Base-by-base conservation (phyloP, 78 protist genomes). In the Dictyostelium purpureum region DNA sequence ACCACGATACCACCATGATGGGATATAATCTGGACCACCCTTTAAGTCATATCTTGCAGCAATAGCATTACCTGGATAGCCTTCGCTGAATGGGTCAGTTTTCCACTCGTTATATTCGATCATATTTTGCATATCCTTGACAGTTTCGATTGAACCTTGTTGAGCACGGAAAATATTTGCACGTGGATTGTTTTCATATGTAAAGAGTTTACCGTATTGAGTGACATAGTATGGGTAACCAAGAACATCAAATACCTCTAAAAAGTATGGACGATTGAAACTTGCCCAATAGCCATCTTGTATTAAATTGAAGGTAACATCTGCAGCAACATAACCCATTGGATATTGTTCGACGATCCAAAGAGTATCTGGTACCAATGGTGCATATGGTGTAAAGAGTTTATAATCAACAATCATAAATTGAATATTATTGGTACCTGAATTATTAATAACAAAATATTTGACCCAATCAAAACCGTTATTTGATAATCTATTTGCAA, bases 281-380 rank as follows among this genome's bases (percentile, higher is more conserved):
- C 66, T 47, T 28, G 78, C 47, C 89, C 89, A 80, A 51, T 80
- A 80, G 2, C 76, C 78, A 31, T 67, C 67, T 33, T 66, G 43
- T 70, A 54, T 19, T 1, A 80, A 42, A 4, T 49, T 10, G 16
- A 67, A 54, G 31, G 89, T 67, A 14, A 67, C 71, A 67, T 80
- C 89, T 1, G 89, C 77, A n/a, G 89, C 77, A 24, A n/a, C 54
- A 14, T 66, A 80, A 35, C 89, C 89, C n/a, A n/a, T n/a, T 67
- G 78, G 78, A 51, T 80, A 80, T 24, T 80, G 89, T 37, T 80
- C 89, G 11, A 80, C 78, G 2, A 80, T 67, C 89, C 89, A 80
- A 11, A 80, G 69, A 47, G 28, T 14, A 51, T 35, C 89, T 9
- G 54, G n/a, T 65, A 51, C 57, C 21, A 38, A 38, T 1, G 67